These are phyloP conservation scores for Volutella citrinella DNA, from an alignment of 2,329 filamentous ascomycete genomes.

Conservation along the genomic window DNA sequence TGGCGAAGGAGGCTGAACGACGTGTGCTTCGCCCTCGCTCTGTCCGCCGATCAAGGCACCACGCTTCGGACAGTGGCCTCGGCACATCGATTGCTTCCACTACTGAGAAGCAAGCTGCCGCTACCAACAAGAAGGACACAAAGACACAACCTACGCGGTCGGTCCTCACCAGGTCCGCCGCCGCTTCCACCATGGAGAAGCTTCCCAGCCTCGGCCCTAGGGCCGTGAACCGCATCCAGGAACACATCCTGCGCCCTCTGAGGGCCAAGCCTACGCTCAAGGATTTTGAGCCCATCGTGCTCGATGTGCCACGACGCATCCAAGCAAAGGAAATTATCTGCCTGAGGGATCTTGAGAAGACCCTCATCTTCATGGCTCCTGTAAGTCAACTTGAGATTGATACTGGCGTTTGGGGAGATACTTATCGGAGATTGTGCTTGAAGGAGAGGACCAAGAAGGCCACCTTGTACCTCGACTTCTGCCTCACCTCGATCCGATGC, in stretches of 20 bases:
- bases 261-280: conserved; percentile 70
- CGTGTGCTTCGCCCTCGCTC: conserved; percentile 52
- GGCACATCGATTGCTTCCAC: conserved; percentile 74
- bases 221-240: conserved; percentile 74
- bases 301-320: conserved; percentile 76
- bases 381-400: conserved; percentile 71
- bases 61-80: conserved; percentile 83
- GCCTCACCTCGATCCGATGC: conserved; percentile 84
- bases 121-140: conserved; percentile 36
- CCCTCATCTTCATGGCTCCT: conserved; percentile 82
- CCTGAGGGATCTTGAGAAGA: conserved; percentile 92
- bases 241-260: conserved; percentile 75
- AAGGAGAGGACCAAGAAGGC: conserved; percentile 77
- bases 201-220: conserved; percentile 63
- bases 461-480: conserved; percentile 77
- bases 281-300: conserved; percentile 76
- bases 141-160: conserved; percentile 44
- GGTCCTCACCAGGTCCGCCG: conserved; percentile 57
- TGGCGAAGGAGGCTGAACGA: conserved; percentile 44
- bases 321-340: conserved; percentile 82
- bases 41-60: conserved; percentile 58
- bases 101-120: conserved; percentile 46
- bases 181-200: conserved; percentile 44
- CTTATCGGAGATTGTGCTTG: conserved; percentile 67
- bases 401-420: conserved; percentile 57